These are phyloP conservation scores for Alopecurus myosuroides DNA, from an alignment of 176 grass and related monocot genomes.

Conservation along the genomic window DNA sequence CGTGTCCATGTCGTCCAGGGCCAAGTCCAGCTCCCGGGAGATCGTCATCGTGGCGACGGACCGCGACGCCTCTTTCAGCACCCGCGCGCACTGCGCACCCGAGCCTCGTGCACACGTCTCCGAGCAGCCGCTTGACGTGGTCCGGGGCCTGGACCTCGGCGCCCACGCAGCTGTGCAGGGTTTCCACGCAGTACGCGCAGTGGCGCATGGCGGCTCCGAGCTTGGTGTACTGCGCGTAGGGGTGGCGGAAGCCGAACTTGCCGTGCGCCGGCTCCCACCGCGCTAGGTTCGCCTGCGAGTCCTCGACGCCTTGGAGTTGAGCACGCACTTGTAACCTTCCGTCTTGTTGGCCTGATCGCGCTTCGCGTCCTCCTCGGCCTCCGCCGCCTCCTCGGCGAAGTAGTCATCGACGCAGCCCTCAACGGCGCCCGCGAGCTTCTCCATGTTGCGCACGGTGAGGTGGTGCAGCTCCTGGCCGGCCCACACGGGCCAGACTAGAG, in stretches of 20 bases:
- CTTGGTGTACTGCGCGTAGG: conserved; percentile 73
- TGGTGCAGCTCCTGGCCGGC: conserved; percentile 68
- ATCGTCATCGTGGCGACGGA: conserved; percentile 47
- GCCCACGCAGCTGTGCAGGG: conserved; percentile 52
- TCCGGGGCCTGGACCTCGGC: conserved; percentile 48
- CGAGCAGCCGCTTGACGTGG: conserved; percentile 45
- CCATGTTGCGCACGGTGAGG: conserved; percentile 71
- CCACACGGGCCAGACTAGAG: conserved; percentile 74
- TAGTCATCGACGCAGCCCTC: conserved; percentile 65
- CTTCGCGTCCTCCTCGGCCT: neutral
- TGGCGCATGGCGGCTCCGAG: conserved; percentile 70
- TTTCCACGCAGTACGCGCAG: conserved; percentile 87
- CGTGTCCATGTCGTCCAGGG: conserved; percentile 61
- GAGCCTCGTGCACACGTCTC: conserved; percentile 46
- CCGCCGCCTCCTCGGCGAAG: neutral
- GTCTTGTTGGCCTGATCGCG: conserved; percentile 8
- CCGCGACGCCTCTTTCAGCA: conserved; percentile 61
- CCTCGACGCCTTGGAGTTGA: conserved; percentile 89
- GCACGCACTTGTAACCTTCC: conserved; percentile 76
- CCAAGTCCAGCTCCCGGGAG: conserved; percentile 39
- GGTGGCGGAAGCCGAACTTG: conserved; percentile 70
- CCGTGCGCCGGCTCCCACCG: conserved; percentile 87
- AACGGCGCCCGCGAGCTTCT: conserved; percentile 65
- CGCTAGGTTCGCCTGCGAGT: conserved; percentile 86
- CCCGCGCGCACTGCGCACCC: conserved; percentile 38